Evolutionary conservation across 169 alveolate genomes (phyloP).

Genomic region (Cryptosporidium canis): DNA sequence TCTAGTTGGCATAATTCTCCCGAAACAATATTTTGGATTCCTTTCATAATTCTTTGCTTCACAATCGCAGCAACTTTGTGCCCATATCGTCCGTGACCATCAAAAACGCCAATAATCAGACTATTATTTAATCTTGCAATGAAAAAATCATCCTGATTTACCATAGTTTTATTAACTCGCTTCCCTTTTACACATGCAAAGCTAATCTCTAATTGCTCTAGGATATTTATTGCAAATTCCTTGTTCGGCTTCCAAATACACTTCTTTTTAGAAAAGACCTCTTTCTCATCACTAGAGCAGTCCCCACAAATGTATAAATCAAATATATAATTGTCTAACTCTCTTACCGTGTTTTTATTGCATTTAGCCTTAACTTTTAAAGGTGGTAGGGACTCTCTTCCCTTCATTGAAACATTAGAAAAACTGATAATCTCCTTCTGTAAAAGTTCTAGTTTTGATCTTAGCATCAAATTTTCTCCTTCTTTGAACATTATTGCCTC

Average conservation of each 20-base stretch:
- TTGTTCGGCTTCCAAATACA: conserved; percentile 61
- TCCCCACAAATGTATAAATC: conserved; percentile 32
- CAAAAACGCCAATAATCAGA: conserved; percentile 39
- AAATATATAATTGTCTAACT: not conserved
- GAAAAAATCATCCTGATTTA: conserved; percentile 62
- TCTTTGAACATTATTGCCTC: conserved; percentile 20
- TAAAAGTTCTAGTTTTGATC: conserved; percentile 14
- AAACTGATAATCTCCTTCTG: conserved; percentile 15
- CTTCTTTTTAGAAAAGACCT: not conserved
- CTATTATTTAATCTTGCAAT: conserved; percentile 11
- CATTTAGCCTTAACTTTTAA: conserved; percentile 26
- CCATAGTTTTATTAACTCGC: conserved; percentile 52
- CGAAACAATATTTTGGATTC: conserved; percentile 30
- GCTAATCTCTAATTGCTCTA: conserved; percentile 31
- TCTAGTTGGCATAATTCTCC: not conserved
- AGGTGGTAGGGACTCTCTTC: conserved; percentile 54
- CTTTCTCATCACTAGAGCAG: not conserved
- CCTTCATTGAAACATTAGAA: not conserved
- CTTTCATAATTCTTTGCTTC: conserved; percentile 25
- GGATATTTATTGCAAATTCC: conserved; percentile 3
- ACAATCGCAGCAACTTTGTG: conserved; percentile 61
- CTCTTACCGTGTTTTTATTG: not conserved
- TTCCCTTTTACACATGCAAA: conserved; percentile 24
- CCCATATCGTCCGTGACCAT: conserved; percentile 70
- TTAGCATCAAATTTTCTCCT: conserved; percentile 28